Evolutionary conservation across 306 rosid genomes (phyloP).

Genomic region (Quercus engelmannii): DNA sequence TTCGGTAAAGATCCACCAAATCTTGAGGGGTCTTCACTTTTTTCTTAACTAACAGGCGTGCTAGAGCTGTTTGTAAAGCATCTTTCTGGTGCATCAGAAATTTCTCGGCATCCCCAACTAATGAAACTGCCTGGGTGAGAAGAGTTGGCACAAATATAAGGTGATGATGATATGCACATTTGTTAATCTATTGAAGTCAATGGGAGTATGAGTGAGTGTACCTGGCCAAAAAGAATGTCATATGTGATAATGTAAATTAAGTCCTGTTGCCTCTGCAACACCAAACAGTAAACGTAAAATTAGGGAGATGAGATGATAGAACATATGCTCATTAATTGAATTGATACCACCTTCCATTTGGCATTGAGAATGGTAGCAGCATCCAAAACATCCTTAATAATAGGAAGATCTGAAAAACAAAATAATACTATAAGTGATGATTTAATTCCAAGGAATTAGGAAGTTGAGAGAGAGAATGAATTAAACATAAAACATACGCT

Average conservation of each 20-base stretch:
- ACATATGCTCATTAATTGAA: neutral
- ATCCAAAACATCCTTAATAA: constrained; percentile 64
- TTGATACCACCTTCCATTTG: constrained; percentile 75
- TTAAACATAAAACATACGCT: constrained; percentile 39
- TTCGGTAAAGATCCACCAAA: constrained; percentile 45
- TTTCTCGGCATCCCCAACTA: constrained; percentile 78
- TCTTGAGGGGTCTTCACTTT: constrained; percentile 56
- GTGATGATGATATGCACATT: neutral
- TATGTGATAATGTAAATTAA: constrained; percentile 66
- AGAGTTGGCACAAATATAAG: neutral
- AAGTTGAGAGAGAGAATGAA: too few relatives aligned
- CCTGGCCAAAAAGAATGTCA: constrained; percentile 93
- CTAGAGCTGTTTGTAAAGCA: constrained; percentile 47
- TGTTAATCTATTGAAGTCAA: neutral
- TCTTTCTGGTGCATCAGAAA: constrained; percentile 53
- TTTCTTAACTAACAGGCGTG: constrained; percentile 45
- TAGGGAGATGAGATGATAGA: neutral
- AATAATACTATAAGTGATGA: too few relatives aligned
- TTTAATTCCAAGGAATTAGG: too few relatives aligned
- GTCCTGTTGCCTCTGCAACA: constrained; percentile 66
- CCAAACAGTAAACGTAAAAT: too few relatives aligned
- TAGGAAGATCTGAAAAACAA: constrained; percentile 58
- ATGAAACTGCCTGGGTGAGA: constrained; percentile 45
- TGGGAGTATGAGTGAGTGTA: neutral
- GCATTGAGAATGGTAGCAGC: constrained; percentile 47